Conservation (phyloP, 768 basidiomycete species). For the Botryobasidium botryosum region DNA sequence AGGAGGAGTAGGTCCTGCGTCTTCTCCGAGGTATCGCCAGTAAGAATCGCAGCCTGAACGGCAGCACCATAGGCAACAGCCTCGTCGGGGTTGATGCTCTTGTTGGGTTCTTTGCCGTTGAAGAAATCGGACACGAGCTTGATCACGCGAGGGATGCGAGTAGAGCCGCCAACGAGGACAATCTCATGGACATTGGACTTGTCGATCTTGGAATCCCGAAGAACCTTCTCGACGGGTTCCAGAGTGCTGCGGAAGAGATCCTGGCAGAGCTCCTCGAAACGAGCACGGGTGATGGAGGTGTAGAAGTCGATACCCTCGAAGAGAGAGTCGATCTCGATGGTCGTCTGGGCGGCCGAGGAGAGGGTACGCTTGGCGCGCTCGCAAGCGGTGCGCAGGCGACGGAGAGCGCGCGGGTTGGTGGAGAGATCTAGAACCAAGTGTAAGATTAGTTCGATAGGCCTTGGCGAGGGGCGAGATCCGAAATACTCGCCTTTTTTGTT, state of each 20-base stretch:
- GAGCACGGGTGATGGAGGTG: constrained; percentile 93
- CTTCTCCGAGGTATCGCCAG: constrained; percentile 95
- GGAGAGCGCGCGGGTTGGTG: constrained; percentile 57
- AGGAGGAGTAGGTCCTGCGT: constrained; percentile 92
- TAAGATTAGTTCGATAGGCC: too few relatives aligned
- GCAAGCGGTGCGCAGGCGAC: constrained; percentile 93
- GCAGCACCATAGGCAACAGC: constrained; percentile 98
- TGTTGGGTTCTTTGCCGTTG: constrained; percentile 96
- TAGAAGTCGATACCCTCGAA: constrained; percentile 98
- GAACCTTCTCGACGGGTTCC: constrained; percentile 94
- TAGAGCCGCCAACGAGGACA: constrained; percentile 94
- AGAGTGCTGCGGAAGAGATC: constrained; percentile 88
- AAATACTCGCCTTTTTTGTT: constrained; percentile 17
- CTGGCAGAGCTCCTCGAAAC: constrained; percentile 92
- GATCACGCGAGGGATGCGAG: constrained; percentile 93
- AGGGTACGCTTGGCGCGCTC: constrained; percentile 98
- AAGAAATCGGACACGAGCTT: constrained; percentile 98
- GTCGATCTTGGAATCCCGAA: constrained; percentile 96
- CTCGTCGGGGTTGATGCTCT: constrained; percentile 99
- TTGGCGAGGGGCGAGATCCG: background rate
- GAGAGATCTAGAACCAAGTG: constrained; percentile 17
- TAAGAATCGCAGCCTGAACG: constrained; percentile 94
- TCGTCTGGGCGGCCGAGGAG: constrained; percentile 89
- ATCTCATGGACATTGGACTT: constrained; percentile 92
- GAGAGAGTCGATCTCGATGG: constrained; percentile 95